phyloP scores from a whole-genome alignment of 768 basidiomycete species.

The Podaxis sp. region DNA sequence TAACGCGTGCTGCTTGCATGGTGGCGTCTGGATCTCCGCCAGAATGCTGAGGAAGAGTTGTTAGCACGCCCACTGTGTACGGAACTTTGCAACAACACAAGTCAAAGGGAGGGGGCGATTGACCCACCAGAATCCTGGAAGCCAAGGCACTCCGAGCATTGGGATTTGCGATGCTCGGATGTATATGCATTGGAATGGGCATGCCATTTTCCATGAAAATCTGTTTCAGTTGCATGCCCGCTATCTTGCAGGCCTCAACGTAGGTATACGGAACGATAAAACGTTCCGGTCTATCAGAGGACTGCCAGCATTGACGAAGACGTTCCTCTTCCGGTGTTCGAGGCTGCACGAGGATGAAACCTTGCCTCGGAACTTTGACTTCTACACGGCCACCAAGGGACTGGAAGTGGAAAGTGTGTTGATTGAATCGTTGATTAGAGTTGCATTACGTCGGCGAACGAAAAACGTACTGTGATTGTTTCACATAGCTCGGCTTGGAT shows the following conservation, averaged over 20 bases:
- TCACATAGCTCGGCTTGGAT: slow-evolving; percentile 73
- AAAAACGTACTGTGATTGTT: slow-evolving; percentile 50
- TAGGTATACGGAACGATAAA: slow-evolving; percentile 81
- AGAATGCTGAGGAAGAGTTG: slow-evolving; percentile 59
- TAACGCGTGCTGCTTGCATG: slow-evolving; percentile 69
- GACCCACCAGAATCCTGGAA: slow-evolving; percentile 66
- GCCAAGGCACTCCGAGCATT: slow-evolving; percentile 68
- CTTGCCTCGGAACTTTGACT: slow-evolving; percentile 73
- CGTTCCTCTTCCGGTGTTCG: slow-evolving; percentile 73
- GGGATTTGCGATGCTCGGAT: slow-evolving; percentile 76
- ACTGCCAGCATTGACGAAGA: slow-evolving; percentile 73
- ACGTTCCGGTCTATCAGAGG: slow-evolving; percentile 67
- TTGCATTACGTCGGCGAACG: neutral
- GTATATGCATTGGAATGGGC: slow-evolving; percentile 78
- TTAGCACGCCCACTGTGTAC: neutral
- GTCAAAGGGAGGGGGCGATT: neutral
- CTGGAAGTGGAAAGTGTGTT: slow-evolving; percentile 31
- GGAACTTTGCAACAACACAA: too few relatives aligned
- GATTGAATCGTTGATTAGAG: slow-evolving; percentile 1
- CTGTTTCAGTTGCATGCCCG: slow-evolving; percentile 70
- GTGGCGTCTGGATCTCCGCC: slow-evolving; percentile 77
- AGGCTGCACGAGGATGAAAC: slow-evolving; percentile 70
- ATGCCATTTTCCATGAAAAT: slow-evolving; percentile 68
- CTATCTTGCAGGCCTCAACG: slow-evolving; percentile 83
- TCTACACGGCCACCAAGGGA: slow-evolving; percentile 77